phyloP scores from a whole-genome alignment of 768 basidiomycete species.

The Tylopilus sp. region DNA sequence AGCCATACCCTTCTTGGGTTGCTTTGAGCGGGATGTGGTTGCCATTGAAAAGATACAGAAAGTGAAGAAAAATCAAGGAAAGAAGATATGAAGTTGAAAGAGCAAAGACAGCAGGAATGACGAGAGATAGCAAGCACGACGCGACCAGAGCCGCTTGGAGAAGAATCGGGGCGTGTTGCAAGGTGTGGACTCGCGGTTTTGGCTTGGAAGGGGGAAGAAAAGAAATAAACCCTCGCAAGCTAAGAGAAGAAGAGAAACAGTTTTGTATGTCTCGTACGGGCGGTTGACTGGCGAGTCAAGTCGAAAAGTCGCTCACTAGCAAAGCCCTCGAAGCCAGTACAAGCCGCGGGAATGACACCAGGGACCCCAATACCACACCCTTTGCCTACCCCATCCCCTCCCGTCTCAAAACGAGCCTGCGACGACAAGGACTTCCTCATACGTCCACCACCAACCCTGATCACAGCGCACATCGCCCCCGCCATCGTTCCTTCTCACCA shows the following conservation, averaged over 20 bases:
- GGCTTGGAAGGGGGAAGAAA: constrained; percentile 16
- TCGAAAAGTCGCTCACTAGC: constrained; percentile 30
- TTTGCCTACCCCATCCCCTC: neutral
- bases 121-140: constrained; percentile 34
- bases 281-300: constrained; percentile 26
- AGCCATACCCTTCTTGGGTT: constrained; percentile 52
- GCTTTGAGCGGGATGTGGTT: constrained; percentile 60
- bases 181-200: constrained; percentile 19
- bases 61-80: constrained; percentile 29
- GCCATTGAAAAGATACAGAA: constrained; percentile 46
- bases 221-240: constrained; percentile 24
- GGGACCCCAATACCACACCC: constrained; percentile 23
- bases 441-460: neutral
- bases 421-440: neutral
- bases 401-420: neutral
- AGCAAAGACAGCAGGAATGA: constrained; percentile 33
- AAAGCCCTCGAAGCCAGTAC: constrained; percentile 27
- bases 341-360: constrained; percentile 33
- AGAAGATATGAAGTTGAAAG: constrained; percentile 22
- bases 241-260: constrained; percentile 24
- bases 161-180: constrained; percentile 20
- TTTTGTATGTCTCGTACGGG: constrained; percentile 29
- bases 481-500: neutral
- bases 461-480: neutral
- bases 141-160: constrained; percentile 28